These are phyloP conservation scores for Spathaspora girioi DNA, from an alignment of 805 yeast genomes.

Conservation along the genomic window DNA sequence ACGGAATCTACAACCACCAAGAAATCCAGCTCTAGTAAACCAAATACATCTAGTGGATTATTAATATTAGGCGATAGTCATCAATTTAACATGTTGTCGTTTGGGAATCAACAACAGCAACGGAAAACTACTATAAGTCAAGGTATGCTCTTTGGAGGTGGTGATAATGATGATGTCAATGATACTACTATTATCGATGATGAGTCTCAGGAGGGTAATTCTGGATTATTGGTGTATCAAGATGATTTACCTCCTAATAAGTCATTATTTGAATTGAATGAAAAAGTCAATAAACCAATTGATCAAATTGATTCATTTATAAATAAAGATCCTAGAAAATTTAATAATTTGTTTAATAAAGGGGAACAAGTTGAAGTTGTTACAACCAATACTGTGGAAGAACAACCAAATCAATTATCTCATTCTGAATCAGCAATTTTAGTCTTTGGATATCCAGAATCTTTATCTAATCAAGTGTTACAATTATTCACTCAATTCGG, in stretches of 20 bases:
- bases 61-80: constrained; percentile 8
- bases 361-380: constrained; percentile 11
- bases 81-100: constrained; percentile 33
- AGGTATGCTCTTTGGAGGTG: not conserved
- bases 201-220: not conserved
- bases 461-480: constrained; percentile 61
- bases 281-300: constrained; percentile 38
- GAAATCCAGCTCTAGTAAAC: not conserved
- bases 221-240: constrained; percentile 10
- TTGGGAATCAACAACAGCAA: constrained; percentile 24
- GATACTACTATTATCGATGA: constrained; percentile 14
- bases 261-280: constrained; percentile 48
- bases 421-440: constrained; percentile 63
- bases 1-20: constrained; percentile 6
- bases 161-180: constrained; percentile 4
- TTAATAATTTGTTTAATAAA: constrained; percentile 43
- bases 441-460: constrained; percentile 87
- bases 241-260: constrained; percentile 49
- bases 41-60: not conserved
- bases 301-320: constrained; percentile 38
- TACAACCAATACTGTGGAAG: constrained; percentile 2
- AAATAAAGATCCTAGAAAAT: constrained; percentile 44
- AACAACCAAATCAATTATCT: constrained; percentile 11
- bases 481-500: constrained; percentile 80
- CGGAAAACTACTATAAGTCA: constrained; percentile 11